Base-by-base conservation (phyloP, 2,329 filamentous ascomycete genomes). In the Penicillium thymicola region DNA sequence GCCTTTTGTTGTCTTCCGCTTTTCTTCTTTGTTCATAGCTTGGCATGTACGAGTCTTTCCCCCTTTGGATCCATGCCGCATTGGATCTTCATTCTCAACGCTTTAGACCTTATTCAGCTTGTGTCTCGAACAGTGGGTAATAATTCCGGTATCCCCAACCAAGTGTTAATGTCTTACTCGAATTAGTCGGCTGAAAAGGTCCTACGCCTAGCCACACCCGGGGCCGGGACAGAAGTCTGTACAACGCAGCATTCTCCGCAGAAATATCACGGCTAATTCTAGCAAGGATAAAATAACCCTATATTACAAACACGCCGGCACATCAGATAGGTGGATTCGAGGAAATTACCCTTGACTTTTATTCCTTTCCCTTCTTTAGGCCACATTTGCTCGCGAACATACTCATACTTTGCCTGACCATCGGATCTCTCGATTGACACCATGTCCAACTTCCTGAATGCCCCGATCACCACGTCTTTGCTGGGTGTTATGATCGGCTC, bases 401-500 rank as follows among this genome's bases (percentile, higher is more conserved):
- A 28, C 10, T 28, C 25, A 13, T 9, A 32, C 9, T 16, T 34
- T 25, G 44, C 6, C 4, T 30, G 16, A 36, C 18, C n/a, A 16
- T 25, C 5, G 3, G 9, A 11, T n/a, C 28, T 10, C 28, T 34
- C 8, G 4, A 9, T 36, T 27, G 23, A 28, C 46, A 9, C 16
- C 11, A 49, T 49, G 46, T 40, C 21, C 14, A 4, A 21, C 3
- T 10, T 38, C 9, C 27, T 18, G 11, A 27, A 16, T 18, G 0
- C 11, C 1, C 7, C 34, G 5, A 28, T 38, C 1, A 16, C 16
- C n/a, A 49, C 23, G 13, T 28, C 46, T 11, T 36, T 16, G 6
- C 23, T 40, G 23, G 21, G 53, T 42, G 55, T 14, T 25, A 5
- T 43, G 11, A 23, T 44, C 14, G 16, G 21, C 37, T 44, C 37